These are phyloP conservation scores for Huiozyma sinensis DNA, from an alignment of 805 yeast genomes.

Conservation along the genomic window DNA sequence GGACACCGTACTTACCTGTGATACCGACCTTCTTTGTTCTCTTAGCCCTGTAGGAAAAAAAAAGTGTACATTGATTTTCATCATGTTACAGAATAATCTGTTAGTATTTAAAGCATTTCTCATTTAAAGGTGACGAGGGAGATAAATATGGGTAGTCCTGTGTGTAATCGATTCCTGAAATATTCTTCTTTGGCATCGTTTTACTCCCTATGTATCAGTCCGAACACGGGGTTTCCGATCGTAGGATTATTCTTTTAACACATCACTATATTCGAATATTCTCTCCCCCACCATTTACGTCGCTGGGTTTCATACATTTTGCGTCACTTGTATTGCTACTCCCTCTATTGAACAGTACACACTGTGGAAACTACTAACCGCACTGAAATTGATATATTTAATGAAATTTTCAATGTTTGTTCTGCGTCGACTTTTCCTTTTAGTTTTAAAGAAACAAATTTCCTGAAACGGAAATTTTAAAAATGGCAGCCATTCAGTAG, in stretches of 20 bases:
- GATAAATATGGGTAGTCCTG: too few relatives aligned
- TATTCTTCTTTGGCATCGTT: not conserved
- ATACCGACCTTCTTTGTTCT: constrained; percentile 99
- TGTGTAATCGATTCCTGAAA: not conserved
- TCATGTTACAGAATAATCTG: not conserved
- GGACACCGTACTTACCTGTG: constrained; percentile 99
- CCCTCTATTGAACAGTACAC: not conserved
- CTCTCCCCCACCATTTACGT: not conserved
- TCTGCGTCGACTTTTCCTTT: too few relatives aligned
- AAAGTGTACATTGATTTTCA: not conserved
- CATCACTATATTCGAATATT: too few relatives aligned
- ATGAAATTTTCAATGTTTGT: not conserved
- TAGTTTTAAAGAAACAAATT: too few relatives aligned
- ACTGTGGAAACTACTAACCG: not conserved
- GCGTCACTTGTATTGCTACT: constrained; percentile 8
- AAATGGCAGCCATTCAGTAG: not conserved
- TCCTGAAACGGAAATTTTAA: not conserved
- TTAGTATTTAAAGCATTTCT: not conserved
- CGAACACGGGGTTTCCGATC: too few relatives aligned
- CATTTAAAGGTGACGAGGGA: not conserved
- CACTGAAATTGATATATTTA: not conserved
- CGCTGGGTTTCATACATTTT: constrained; percentile 7
- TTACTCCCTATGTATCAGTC: too few relatives aligned
- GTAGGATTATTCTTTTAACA: too few relatives aligned
- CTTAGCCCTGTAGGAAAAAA: constrained; percentile 68